These are phyloP conservation scores for Coemansia sp. DNA, from an alignment of 192 early-diverging fungal species.

Conservation along the genomic window DNA sequence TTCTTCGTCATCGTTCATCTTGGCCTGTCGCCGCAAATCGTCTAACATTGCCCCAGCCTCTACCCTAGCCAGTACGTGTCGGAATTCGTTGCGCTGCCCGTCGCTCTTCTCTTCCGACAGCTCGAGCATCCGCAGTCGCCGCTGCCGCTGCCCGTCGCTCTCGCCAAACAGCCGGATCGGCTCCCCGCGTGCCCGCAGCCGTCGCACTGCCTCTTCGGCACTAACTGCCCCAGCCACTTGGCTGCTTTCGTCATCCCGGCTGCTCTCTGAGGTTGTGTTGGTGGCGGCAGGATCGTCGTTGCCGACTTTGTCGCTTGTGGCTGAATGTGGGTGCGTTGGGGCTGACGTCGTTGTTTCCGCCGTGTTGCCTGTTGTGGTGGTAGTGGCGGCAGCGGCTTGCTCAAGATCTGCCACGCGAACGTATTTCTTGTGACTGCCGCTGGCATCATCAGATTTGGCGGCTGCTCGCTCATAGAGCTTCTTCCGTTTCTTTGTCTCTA, in stretches of 20 bases:
- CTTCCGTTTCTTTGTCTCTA: constrained; percentile 70
- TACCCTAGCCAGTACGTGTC: constrained; percentile 74
- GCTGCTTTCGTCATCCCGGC: constrained; percentile 2
- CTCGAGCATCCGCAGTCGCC: constrained; percentile 78
- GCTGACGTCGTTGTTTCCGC: constrained; percentile 1
- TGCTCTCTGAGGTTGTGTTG: not conserved
- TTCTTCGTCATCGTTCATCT: constrained; percentile 46
- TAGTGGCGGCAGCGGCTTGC: constrained; percentile 55
- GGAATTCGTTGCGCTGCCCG: constrained; percentile 93
- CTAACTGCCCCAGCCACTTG: constrained; percentile 46
- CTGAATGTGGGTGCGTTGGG: not conserved
- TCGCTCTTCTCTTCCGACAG: constrained; percentile 75
- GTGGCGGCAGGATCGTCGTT: not conserved
- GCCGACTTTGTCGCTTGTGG: not conserved
- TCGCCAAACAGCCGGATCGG: constrained; percentile 95
- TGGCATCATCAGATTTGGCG: constrained; percentile 21
- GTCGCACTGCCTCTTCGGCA: constrained; percentile 72
- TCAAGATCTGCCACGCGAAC: constrained; percentile 80
- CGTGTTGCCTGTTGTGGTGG: constrained; percentile 37
- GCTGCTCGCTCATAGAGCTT: constrained; percentile 38
- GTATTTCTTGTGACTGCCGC: constrained; percentile 69
- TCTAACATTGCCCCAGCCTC: constrained; percentile 77
- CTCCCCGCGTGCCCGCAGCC: constrained; percentile 80
- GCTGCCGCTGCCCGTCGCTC: constrained; percentile 71
- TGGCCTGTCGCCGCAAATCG: constrained; percentile 61